Percentiles rank a stretch among this genome's conserved stretches.
Evolutionary conservation across 371 early-diverging fungal genomes (phyloP).

Genomic region (Batkoa obscura): DNA sequence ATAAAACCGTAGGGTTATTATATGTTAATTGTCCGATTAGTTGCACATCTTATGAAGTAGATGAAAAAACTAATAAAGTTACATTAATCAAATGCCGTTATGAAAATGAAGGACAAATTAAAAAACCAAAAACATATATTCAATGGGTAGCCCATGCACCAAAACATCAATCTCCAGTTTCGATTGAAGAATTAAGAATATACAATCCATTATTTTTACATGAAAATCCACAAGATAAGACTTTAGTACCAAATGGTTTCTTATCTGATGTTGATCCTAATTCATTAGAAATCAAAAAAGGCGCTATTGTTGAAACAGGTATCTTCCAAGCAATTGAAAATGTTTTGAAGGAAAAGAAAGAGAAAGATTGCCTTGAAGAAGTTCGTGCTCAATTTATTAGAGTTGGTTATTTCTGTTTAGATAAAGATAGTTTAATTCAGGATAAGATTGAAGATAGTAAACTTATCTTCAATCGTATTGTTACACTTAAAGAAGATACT

Average conservation of each 20-base stretch:
- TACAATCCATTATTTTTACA: conserved; percentile 81
- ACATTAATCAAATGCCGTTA: conserved; percentile 56
- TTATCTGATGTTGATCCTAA: conserved; percentile 79
- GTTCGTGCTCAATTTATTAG: conserved; percentile 92
- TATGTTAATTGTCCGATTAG: conserved; percentile 67
- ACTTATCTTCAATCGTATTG: conserved; percentile 74
- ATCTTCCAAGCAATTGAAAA: conserved; percentile 36
- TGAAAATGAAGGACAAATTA: conserved; percentile 29
- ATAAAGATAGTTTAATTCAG: conserved; percentile 50
- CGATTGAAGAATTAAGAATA: conserved; percentile 60
- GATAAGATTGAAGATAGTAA: conserved; percentile 14
- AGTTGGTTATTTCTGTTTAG: conserved; percentile 95
- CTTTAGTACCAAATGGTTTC: conserved; percentile 70
- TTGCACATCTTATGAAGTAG: conserved; percentile 55
- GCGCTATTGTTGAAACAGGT: conserved; percentile 72
- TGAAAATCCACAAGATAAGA: conserved; percentile 64
- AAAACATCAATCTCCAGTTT: conserved; percentile 60
- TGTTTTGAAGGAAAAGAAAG: conserved; percentile 11
- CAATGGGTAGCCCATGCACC: conserved; percentile 93
- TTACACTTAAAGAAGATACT: conserved; percentile 77
- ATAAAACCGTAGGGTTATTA: conserved; percentile 86
- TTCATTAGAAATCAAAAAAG: conserved; percentile 44
- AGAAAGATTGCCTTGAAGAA: conserved; percentile 29
- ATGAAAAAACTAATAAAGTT: conserved; percentile 48
- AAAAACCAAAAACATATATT: conserved; percentile 92